Conservation (phyloP, 768 basidiomycete species). For the Pisolithus albus region DNA sequence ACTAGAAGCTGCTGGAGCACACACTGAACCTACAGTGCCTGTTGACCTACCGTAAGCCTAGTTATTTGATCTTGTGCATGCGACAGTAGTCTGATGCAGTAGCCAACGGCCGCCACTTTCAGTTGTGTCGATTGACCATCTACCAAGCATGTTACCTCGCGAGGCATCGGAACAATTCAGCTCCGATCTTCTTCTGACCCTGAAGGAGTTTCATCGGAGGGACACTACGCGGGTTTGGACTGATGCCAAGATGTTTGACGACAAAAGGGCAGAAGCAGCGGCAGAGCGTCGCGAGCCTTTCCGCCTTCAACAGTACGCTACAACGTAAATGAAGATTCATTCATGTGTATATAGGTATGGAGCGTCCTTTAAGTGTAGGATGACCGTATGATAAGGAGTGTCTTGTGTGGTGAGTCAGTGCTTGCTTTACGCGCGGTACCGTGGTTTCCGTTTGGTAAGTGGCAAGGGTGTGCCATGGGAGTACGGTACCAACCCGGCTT, state of each 20-base stretch:
- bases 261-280: constrained; percentile 49
- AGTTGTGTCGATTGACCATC: constrained; percentile 87
- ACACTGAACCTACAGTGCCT: constrained; percentile 33
- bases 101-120: constrained; percentile 60
- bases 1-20: constrained; percentile 43
- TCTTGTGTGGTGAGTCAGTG: no score
- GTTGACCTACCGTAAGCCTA: constrained; percentile 62
- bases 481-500: no score
- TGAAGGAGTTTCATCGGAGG: constrained; percentile 69
- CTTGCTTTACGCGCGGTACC: no score
- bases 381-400: no score
- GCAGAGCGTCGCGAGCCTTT: background rate
- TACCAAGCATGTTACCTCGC: constrained; percentile 49
- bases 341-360: no score
- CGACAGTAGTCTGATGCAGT: constrained; percentile 6
- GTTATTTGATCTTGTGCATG: constrained; percentile 1
- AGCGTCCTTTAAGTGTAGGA: no score
- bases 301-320: no score
- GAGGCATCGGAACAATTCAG: constrained; percentile 98
- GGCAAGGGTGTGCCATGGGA: no score
- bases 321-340: no score
- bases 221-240: constrained; percentile 72
- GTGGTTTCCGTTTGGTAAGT: no score
- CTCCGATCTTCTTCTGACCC: constrained; percentile 73
- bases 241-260: constrained; percentile 45